Evolutionary conservation across 495 filamentous ascomycete genomes (phyloP), one percentile per base, ranked within the genome.

Genomic region (Darksidea phi): DNA sequence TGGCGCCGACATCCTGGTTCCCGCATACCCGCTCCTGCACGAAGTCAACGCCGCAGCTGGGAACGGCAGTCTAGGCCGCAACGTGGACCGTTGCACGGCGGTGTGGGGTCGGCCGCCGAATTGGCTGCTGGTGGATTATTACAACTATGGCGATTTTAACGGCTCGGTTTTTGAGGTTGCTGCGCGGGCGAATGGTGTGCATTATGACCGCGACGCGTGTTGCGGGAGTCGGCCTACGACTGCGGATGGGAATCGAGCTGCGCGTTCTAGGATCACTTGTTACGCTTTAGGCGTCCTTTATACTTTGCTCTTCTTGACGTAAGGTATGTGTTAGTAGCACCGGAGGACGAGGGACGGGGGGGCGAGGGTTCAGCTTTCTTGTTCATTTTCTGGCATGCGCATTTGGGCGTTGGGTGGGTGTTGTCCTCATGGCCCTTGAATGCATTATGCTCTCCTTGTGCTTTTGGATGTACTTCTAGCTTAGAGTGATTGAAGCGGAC

Each of bases 161-260:
- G 92, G 92, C 11, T 86, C 87, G 1, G 92, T 96, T 38, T 96
- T 97, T 67, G 83, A 93, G 68, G 91, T 93, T 34, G 92, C 91
- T 1, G 92, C 92, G 11, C 71, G 77, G 63, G 84, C 85, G 69
- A 97, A 97, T 72, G 87, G 88, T 57, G 89, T 97, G 45, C 86
- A 85, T 0, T 96, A 90, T 66, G 80, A 84, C 66, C 71, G 83
- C 47, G 69, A 75, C 13, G 92, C 89, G 75, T 96, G 90, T 67
- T 61, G 57, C 21, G 38, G 57, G 23, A 57, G 38, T 2, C 38
- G 13, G 8, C 11, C 17, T 23, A 48, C 21, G 8, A 57, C 6
- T 17, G 54, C 41, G 5, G 41, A 3, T 43, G 28, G 28, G 28
- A 32, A 32, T 4, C 28, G 10, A 4, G 3, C 10, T 10, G 28